Evolutionary conservation across 2,329 filamentous ascomycete species (phyloP), one percentile per base, ranked within the genome.

Genomic region (Penicillium fuscoglaucum): DNA sequence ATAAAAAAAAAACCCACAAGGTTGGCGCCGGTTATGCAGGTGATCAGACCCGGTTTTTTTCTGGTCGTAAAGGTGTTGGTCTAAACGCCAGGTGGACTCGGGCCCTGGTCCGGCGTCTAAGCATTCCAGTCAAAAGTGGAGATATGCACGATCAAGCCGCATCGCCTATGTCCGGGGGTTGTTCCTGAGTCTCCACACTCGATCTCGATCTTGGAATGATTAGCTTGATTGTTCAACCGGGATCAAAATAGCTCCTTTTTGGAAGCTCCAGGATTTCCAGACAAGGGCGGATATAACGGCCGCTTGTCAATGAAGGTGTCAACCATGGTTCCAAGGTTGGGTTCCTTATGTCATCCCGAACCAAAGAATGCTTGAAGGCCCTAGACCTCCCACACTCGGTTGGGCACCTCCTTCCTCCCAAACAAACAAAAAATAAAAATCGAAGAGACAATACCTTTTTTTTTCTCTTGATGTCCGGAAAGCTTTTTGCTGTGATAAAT

Each of bases 11-110:
- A 55, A 46, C 29, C 51, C 43, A 53, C 58, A 56, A 46, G 41
- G 51, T 55, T 55, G 66, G 68, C 69, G 63, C 65, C 71, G 70
- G 69, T 58, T 73, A 72, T 74, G 72, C 70, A 74, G 64, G 72
- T 69, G 65, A 74, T 70, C 57, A 64, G 66, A 65, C 67, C 65
- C 63, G 66, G 66, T 50, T 62, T 61, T 61, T 54, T 57, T 56
- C 26, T 26, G 5, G 47, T 47, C 48, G 49, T 37, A 52, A 53
- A 39, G 33, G 53, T 44, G 31, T 53, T 52, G 47, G 52, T 63
- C 53, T 61, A 61, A 60, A 66, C 63, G 58, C 60, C 60, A 64
- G 61, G 61, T 64, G 64, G 66, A 69, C 67, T 67, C 63, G 58
- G 63, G 57, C 52, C 59, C 61, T 59, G 61, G 57, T 66, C 64